Conservation (phyloP, 2,329 filamentous ascomycete genomes). For the Clarireedia hainanense region DNA sequence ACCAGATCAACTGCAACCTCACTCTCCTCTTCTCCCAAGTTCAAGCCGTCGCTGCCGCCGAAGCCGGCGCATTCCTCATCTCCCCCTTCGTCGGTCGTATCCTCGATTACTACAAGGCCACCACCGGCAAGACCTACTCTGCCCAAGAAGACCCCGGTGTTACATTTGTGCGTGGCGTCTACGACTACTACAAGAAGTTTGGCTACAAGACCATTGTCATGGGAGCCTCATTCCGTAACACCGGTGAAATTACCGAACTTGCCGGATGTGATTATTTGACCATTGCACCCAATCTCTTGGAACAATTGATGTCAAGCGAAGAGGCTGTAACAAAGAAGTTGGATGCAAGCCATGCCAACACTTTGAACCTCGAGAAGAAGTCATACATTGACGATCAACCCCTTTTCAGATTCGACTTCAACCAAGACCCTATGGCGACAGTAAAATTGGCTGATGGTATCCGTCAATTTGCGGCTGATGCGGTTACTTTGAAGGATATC, state of each 20-base stretch:
- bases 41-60: constrained; percentile 92
- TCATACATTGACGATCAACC: constrained; percentile 85
- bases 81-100: constrained; percentile 99
- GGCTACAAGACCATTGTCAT: constrained; percentile 99
- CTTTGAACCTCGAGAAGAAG: constrained; percentile 78
- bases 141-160: constrained; percentile 93
- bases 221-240: constrained; percentile 96
- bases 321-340: constrained; percentile 89
- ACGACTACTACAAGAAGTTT: constrained; percentile 99
- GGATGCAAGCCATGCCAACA: constrained; percentile 55
- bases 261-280: constrained; percentile 98
- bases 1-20: constrained; percentile 97
- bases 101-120: constrained; percentile 98
- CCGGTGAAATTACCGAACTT: constrained; percentile 94
- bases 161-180: constrained; percentile 86
- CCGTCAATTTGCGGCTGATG: constrained; percentile 97
- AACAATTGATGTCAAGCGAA: constrained; percentile 82
- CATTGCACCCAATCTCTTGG: constrained; percentile 93
- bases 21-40: constrained; percentile 96
- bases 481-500: constrained; percentile 86
- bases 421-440: constrained; percentile 98
- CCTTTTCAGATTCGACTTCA: constrained; percentile 96
- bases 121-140: constrained; percentile 86
- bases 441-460: constrained; percentile 99
- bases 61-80: constrained; percentile 95